A percentile compares a stretch with the other conserved stretches of the same genome.
phyloP scores from a whole-genome alignment of 306 rosid genomes.

The Malus orientalis region DNA sequence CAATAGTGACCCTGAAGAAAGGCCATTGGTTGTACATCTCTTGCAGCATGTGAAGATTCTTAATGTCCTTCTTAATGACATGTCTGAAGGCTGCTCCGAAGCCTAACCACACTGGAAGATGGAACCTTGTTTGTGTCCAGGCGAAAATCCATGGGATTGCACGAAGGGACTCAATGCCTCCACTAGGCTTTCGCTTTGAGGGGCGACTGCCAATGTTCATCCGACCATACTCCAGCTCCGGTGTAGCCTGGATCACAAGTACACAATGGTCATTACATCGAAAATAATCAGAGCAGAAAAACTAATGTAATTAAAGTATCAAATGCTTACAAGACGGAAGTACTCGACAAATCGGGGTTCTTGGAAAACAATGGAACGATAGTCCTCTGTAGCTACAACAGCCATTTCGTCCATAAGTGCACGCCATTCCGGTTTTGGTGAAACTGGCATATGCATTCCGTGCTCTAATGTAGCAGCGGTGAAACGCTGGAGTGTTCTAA shows the following conservation, averaged over 20 bases:
- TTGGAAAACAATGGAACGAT: constrained; percentile 82
- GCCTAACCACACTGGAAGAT: constrained; percentile 98
- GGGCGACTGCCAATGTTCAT: constrained; percentile 99
- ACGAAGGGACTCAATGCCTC: constrained; percentile 94
- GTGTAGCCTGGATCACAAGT: constrained; percentile 61
- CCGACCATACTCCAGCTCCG: constrained; percentile 95
- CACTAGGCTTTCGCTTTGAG: constrained; percentile 92
- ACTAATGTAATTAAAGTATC: not conserved
- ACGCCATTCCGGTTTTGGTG: constrained; percentile 97
- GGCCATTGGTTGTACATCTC: constrained; percentile 96
- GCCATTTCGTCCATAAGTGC: constrained; percentile 88
- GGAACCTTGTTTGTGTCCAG: constrained; percentile 96
- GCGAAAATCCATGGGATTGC: constrained; percentile 99
- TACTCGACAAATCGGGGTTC: constrained; percentile 95
- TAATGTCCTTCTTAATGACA: constrained; percentile 55
- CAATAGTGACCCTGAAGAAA: constrained; percentile 91
- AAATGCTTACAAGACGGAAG: constrained; percentile 78
- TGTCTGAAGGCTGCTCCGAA: constrained; percentile 73
- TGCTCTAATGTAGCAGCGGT: constrained; percentile 94
- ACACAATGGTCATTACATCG: constrained; percentile 1
- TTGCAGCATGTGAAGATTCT: constrained; percentile 68
- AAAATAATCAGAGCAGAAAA: not conserved
- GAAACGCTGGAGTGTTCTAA: constrained; percentile 90
- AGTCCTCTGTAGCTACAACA: constrained; percentile 77
- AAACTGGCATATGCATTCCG: constrained; percentile 67